Conservation (phyloP, 441 rosid species). For the Gossypium schwendimanii region DNA sequence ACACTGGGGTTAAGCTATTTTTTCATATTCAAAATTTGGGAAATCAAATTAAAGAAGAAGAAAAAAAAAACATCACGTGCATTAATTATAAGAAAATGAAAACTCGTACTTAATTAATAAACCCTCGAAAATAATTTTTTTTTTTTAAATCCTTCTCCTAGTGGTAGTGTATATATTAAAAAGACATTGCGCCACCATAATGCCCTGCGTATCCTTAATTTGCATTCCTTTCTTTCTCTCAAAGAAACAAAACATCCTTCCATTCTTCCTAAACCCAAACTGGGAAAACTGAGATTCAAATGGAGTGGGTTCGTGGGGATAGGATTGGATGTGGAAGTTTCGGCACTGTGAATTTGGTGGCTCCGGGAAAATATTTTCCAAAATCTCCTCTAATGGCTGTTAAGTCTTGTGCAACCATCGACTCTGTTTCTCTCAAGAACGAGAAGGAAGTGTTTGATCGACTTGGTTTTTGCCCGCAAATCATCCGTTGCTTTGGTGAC, state of each 20-base stretch:
- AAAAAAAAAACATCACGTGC: constrained; percentile 42
- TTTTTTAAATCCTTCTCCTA: not conserved
- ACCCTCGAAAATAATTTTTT: not conserved
- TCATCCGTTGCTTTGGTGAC: constrained; percentile 46
- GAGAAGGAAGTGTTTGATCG: constrained; percentile 42
- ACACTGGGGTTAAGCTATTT: not conserved
- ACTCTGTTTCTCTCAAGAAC: constrained; percentile 34
- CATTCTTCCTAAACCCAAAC: not conserved
- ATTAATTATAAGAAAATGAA: constrained; percentile 14
- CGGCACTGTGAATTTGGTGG: constrained; percentile 46
- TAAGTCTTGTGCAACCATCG: constrained; percentile 38
- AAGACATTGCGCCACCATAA: not conserved
- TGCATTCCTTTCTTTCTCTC: not conserved
- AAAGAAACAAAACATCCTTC: not conserved
- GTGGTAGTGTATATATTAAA: not conserved
- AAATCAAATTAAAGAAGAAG: not conserved
- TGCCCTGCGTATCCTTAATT: not conserved
- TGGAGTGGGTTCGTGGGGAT: constrained; percentile 85
- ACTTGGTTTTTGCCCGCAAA: constrained; percentile 38
- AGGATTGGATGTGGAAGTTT: constrained; percentile 65
- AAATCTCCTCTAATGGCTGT: constrained; percentile 49
- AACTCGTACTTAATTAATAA: not conserved
- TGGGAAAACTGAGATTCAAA: constrained; percentile 12
- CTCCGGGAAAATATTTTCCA: constrained; percentile 4
- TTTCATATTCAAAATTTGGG: not conserved